Evolutionary conservation across 257 asterid genomes (phyloP).

Genomic region (Scutellaria barbata): DNA sequence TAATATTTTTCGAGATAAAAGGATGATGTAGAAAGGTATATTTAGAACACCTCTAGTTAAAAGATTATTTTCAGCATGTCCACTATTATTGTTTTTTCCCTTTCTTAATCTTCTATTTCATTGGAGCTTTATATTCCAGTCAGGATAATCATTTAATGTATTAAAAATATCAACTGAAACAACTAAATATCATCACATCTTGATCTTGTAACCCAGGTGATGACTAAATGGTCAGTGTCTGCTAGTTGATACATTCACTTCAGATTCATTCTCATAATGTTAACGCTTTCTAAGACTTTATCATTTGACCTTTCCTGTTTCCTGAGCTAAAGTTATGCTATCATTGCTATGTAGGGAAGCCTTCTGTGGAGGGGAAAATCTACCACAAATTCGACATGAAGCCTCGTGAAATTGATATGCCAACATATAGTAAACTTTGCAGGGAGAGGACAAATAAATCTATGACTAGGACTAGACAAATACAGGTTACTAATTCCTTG

Average conservation of each 20-base stretch:
- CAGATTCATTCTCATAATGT: neutral
- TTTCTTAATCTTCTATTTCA: neutral
- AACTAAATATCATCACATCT: neutral
- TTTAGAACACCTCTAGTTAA: neutral
- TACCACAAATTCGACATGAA: slow-evolving; percentile 81
- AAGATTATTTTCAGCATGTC: slow-evolving; percentile 10
- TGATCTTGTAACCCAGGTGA: neutral
- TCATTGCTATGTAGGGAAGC: slow-evolving; percentile 51
- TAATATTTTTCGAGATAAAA: slow-evolving; percentile 9
- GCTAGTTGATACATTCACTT: slow-evolving; percentile 17
- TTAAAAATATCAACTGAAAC: neutral
- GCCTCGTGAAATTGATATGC: slow-evolving; percentile 66
- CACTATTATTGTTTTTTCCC: neutral
- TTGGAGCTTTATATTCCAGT: neutral
- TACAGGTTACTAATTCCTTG: slow-evolving; percentile 51
- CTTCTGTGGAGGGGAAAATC: slow-evolving; percentile 85
- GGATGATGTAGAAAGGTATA: neutral
- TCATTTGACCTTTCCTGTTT: slow-evolving; percentile 10
- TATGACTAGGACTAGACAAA: slow-evolving; percentile 65
- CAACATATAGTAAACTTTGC: slow-evolving; percentile 69
- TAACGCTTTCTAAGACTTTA: neutral
- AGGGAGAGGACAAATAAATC: slow-evolving; percentile 81
- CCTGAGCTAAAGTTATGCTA: slow-evolving; percentile 26
- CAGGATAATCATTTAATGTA: slow-evolving; percentile 1
- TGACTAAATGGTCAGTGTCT: neutral